Conservation (phyloP, 2,329 filamentous ascomycete species). For the Colletotrichum tropicicola region DNA sequence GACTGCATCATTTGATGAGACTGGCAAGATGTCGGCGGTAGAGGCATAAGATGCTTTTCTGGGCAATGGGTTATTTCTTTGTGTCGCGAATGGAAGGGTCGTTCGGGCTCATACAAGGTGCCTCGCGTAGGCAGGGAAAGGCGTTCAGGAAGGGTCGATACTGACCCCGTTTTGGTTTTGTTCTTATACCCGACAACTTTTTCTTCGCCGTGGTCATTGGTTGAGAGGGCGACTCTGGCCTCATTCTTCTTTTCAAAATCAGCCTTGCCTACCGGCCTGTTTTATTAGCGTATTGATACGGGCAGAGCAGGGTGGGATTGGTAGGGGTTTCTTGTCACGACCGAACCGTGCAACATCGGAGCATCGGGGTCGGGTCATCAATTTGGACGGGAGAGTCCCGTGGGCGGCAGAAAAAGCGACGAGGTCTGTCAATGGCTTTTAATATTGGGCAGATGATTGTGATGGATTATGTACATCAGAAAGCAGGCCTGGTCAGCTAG, state of each 20-base stretch:
- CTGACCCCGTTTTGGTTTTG: conserved; percentile 20
- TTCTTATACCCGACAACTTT: conserved; percentile 47
- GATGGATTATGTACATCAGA: conserved; percentile 27
- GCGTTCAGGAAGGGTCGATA: conserved; percentile 24
- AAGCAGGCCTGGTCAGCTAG: conserved; percentile 30
- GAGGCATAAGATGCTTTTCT: conserved; percentile 7
- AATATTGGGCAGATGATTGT: conserved; percentile 24
- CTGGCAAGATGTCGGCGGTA: conserved; percentile 35
- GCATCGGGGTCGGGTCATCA: not conserved
- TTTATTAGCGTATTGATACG: conserved; percentile 28
- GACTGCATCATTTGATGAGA: conserved; percentile 40
- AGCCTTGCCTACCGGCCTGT: conserved; percentile 14
- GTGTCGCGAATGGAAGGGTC: not conserved
- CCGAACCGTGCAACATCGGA: not conserved
- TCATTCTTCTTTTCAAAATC: not conserved
- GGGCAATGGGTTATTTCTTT: conserved; percentile 32
- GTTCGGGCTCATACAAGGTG: not conserved
- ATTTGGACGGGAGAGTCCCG: not conserved
- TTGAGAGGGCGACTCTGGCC: not conserved
- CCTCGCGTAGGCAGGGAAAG: conserved; percentile 12
- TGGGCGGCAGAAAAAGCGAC: conserved; percentile 13
- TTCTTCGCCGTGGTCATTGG: conserved; percentile 39
- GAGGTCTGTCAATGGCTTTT: conserved; percentile 15
- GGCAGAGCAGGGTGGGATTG: not conserved
- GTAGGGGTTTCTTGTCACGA: conserved; percentile 2